Conservation (phyloP, 179 eudicot genomes). For the Monotropa hypopitys region DNA sequence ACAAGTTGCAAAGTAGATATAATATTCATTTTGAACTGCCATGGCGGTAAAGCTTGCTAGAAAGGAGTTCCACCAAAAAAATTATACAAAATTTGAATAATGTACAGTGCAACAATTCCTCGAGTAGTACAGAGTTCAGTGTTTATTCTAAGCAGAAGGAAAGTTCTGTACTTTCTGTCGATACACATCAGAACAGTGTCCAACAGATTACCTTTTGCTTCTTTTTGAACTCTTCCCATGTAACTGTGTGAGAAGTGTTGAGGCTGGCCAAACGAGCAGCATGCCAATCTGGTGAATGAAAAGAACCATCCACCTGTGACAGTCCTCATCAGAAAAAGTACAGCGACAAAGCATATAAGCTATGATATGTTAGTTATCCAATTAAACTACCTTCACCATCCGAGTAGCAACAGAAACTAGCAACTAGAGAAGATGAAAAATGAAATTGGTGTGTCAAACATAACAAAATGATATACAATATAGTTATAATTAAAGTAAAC, state of each 20-base stretch:
- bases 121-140: neutral
- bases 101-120: neutral
- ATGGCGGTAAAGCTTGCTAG: neutral
- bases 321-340: conserved; percentile 79
- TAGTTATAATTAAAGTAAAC: neutral
- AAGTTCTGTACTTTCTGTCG: neutral
- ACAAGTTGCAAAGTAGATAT: neutral
- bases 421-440: neutral
- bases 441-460: neutral
- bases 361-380: neutral
- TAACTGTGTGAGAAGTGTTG: conserved; percentile 85
- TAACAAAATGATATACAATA: neutral
- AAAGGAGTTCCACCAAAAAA: neutral
- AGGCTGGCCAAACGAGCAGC: conserved; percentile 99
- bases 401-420: neutral
- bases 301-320: conserved; percentile 99
- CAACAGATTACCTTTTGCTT: conserved; percentile 79
- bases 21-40: neutral
- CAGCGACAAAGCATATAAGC: conserved; percentile 11
- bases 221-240: conserved; percentile 94
- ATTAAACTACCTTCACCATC: neutral
- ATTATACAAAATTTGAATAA: neutral
- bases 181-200: neutral
- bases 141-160: neutral
- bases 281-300: conserved; percentile 99